Evolutionary conservation across 352 stramenopile genomes (phyloP), one percentile per base, ranked within the genome.

Genomic region (Phytopythium helicoides): DNA sequence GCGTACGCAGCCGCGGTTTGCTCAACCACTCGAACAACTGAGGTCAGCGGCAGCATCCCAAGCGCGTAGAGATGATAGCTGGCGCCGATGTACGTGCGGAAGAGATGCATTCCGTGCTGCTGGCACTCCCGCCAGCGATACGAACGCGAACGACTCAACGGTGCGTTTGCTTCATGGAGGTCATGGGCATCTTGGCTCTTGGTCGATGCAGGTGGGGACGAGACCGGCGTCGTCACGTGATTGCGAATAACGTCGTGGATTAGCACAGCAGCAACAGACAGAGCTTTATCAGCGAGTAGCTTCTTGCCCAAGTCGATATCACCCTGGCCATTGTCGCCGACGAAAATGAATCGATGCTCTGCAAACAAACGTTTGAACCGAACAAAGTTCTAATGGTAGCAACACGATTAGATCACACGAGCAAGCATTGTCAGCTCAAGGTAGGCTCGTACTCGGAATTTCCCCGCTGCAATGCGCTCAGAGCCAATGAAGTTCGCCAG

Each of bases 211-310:
- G 44, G 26, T 3, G 37, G 36, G 9, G 52, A 40, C 26, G 44
- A 50, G 9, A 38, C 22, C 16, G 44, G 41, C 18, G 41, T 26
- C 1, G 22, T n/a, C 10, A 57, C 54, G 56, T 89, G 78, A 57
- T 87, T 88, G 60, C 81, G 81, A 58, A 92, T 85, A 22, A 92
- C 73, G 51, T 92, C 82, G 64, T 92, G 82, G 50, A 92, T 92
- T 6, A 92, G 66, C 39, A 92, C 82, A 18, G 66, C 66, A 1
- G 66, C 71, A 31, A 87, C 76, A 1, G 64, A 58, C 56, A 88
- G 87, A 52, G 75, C 56, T 9, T 73, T 51, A 1, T 79, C 76
- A 15, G 80, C 56, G 36, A 92, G 56, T 47, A 92, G 56, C 37
- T 76, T 64, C 61, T 89, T 91, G 65, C 82, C 82, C 21, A 92